phyloP scores from a whole-genome alignment of 257 asterid species.

The Fraxinus anomala region DNA sequence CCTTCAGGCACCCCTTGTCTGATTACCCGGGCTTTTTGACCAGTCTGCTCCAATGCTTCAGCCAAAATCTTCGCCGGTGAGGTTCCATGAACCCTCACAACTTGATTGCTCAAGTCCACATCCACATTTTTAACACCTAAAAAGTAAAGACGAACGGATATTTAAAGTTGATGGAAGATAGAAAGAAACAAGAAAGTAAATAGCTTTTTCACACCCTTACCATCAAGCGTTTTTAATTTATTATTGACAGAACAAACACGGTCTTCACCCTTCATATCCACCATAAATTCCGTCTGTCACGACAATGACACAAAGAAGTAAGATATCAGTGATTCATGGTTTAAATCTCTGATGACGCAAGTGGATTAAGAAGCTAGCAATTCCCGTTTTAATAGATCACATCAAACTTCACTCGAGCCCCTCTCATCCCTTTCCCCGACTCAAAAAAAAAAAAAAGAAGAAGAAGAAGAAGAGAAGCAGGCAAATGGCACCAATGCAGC shows the following conservation, averaged over 20 bases:
- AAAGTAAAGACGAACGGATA: constrained; percentile 16
- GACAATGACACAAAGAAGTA: constrained; percentile 19
- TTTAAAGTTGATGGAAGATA: neutral
- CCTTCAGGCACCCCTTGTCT: constrained; percentile 96
- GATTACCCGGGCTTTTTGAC: constrained; percentile 80
- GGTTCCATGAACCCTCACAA: constrained; percentile 80
- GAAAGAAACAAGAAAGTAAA: neutral
- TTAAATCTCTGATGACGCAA: neutral
- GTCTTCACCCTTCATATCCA: constrained; percentile 89
- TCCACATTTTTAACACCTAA: constrained; percentile 84
- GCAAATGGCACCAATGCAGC: neutral
- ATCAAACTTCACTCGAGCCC: neutral
- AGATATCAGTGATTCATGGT: constrained; percentile 17
- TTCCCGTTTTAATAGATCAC: neutral
- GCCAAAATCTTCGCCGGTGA: constrained; percentile 76
- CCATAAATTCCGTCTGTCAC: constrained; percentile 92
- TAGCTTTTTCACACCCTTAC: constrained; percentile 42
- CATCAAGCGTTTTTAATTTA: constrained; percentile 77
- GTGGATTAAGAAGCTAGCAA: neutral
- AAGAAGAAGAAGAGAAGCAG: neutral
- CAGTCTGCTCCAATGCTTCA: constrained; percentile 91
- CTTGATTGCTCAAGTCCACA: constrained; percentile 82
- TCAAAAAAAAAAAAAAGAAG: accelerated
- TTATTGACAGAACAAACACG: constrained; percentile 80
- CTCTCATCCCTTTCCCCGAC: neutral